Base-by-base conservation (phyloP, 805 yeast genomes). In the Priceomyces castillae region DNA sequence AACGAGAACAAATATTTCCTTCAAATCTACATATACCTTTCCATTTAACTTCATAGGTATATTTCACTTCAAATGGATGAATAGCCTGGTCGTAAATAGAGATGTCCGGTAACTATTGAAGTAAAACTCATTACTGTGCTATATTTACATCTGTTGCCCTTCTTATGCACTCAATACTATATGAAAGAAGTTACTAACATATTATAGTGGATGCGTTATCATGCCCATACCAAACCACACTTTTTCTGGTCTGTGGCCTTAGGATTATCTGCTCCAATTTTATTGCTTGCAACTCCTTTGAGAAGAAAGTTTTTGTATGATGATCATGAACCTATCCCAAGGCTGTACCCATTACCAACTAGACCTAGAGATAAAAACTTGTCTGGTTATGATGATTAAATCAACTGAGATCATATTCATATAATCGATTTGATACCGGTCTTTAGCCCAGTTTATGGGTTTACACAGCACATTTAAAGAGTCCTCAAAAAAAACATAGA, bases 151-250 rank as follows among this genome's bases (percentile, higher is more conserved):
- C n/a, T n/a, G n/a, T n/a, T n/a, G 25, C 25, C 9, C 9, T 22
- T 9, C 9, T 6, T 22, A 9, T 22, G 6, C 25, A 22, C 9
- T 22, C 25, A 22, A 7, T 22, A 9, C 25, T 22, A 7, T 7
- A 37, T 23, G 14, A 15, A 14, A 31, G 11, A 4, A 33, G 15
- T 25, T 53, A 57, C 62, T 57, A 62, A 55, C 60, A 34, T 16
- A 5, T 19, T 36, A n/a, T 49, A 80, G 85, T 82, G 86, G 86
- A 63, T 75, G 51, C 83, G 90, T 61, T 85, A 80, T 67, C 82
- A 81, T 53, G 86, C 90, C 18, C 84, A 85, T 67, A 78, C 78
- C 52, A 80, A 81, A 59, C 95, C 95, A 34, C 88, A 85, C 65
- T 70, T 84, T 50, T 82, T 85, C 60, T 81, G 74, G 57, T 72